Conservation (phyloP, 2,329 filamentous ascomycete genomes). For the Rutstroemia sydowiana region DNA sequence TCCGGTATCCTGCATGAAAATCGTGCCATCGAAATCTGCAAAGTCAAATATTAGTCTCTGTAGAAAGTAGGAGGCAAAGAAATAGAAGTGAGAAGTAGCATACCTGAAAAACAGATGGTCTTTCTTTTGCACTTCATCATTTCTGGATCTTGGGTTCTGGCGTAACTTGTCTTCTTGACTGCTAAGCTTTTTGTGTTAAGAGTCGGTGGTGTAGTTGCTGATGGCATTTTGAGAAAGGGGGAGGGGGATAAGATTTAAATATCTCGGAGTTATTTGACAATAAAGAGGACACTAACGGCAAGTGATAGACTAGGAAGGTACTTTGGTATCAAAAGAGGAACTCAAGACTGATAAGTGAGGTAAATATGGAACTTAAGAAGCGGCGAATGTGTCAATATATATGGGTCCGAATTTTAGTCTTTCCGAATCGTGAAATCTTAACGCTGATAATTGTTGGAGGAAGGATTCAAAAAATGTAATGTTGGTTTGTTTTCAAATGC, state of each 20-base stretch:
- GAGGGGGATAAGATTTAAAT: not conserved
- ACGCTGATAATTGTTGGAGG: not conserved
- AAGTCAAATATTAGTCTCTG: not conserved
- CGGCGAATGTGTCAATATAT: not conserved
- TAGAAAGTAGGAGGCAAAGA: not conserved
- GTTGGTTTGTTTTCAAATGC: not conserved
- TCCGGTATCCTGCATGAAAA: slow-evolving; percentile 65
- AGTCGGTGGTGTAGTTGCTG: slow-evolving; percentile 31
- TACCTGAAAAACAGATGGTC: slow-evolving; percentile 53
- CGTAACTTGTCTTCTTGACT: slow-evolving; percentile 23
- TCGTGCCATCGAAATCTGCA: slow-evolving; percentile 63
- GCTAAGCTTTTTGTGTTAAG: slow-evolving; percentile 27
- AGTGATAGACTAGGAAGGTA: not conserved
- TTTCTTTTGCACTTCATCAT: slow-evolving; percentile 42
- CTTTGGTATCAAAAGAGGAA: not conserved
- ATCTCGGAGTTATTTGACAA: too few relatives aligned
- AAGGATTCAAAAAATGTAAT: not conserved
- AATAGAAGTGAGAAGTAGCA: slow-evolving; percentile 13
- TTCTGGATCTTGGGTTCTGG: slow-evolving; percentile 20
- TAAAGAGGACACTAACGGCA: not conserved
- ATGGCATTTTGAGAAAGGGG: slow-evolving; percentile 32
- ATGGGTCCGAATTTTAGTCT: not conserved
- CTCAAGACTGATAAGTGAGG: not conserved
- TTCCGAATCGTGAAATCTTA: not conserved
- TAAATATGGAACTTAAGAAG: slow-evolving; percentile 2